These are phyloP conservation scores for Cladosporium oxysporum DNA, from an alignment of 2,329 filamentous ascomycete species.

Conservation along the genomic window DNA sequence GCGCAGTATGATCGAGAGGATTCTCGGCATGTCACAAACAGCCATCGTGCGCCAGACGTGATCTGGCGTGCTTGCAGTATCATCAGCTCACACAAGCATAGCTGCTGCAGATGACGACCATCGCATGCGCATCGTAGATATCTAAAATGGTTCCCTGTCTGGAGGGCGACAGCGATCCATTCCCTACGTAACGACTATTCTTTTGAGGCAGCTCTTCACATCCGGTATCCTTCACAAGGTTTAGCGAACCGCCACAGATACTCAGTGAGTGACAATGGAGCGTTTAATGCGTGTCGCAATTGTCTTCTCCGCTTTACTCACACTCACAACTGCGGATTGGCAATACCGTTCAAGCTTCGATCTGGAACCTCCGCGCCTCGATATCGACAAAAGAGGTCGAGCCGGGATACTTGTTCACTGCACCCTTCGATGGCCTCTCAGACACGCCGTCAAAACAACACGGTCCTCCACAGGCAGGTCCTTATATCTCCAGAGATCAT, in stretches of 20 bases:
- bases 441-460: constrained; percentile 37
- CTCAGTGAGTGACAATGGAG: background rate
- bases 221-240: background rate
- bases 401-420: constrained; percentile 54
- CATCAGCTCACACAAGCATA: background rate
- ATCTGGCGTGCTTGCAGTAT: background rate
- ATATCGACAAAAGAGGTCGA: constrained; percentile 39
- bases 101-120: background rate
- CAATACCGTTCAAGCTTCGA: constrained; percentile 47
- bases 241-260: background rate
- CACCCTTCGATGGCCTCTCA: constrained; percentile 51
- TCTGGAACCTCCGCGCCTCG: constrained; percentile 41
- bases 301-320: background rate
- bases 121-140: background rate
- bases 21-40: background rate
- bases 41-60: background rate
- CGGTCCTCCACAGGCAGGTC: constrained; percentile 53
- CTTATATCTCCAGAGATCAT: constrained; percentile 55
- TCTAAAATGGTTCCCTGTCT: too few relatives aligned
- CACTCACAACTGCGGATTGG: constrained; percentile 55
- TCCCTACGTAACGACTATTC: background rate
- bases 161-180: too few relatives aligned
- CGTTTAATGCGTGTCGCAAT: background rate
- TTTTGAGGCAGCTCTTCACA: background rate
- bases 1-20: background rate